These are phyloP conservation scores for Cladosporium sp. DNA, from an alignment of 2,329 filamentous ascomycete genomes.

Conservation along the genomic window DNA sequence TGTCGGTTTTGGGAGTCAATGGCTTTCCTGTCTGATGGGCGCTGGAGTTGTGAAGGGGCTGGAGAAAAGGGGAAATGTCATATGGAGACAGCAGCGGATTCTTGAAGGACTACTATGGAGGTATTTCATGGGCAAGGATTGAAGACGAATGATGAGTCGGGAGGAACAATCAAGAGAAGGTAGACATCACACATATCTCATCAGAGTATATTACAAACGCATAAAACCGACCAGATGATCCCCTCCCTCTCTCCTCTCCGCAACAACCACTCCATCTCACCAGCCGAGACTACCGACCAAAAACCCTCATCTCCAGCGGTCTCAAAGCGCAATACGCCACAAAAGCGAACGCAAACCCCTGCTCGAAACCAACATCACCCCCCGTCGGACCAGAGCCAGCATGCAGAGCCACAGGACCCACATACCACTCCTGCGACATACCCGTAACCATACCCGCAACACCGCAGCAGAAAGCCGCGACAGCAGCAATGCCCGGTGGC, in stretches of 20 bases:
- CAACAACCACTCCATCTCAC: not conserved
- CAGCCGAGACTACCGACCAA: slow-evolving; percentile 19
- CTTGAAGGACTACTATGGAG: too few species aligned
- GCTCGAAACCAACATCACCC: slow-evolving; percentile 61
- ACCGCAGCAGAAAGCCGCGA: slow-evolving; percentile 60
- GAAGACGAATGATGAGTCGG: too few species aligned
- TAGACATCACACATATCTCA: not conserved
- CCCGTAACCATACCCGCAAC: slow-evolving; percentile 63
- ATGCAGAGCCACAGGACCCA: slow-evolving; percentile 61
- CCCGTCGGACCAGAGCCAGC: slow-evolving; percentile 50
- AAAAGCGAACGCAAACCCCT: slow-evolving; percentile 59
- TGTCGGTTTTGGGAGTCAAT: too few species aligned
- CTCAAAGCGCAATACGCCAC: slow-evolving; percentile 51
- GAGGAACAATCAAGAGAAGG: too few species aligned
- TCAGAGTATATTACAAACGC: too few species aligned
- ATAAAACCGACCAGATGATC: not conserved
- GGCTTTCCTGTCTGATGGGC: too few species aligned
- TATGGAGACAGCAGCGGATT: too few species aligned
- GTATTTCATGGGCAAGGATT: too few species aligned
- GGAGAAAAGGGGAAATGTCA: too few species aligned
- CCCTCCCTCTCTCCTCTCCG: not conserved
- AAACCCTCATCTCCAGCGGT: slow-evolving; percentile 43
- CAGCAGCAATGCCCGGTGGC: slow-evolving; percentile 60
- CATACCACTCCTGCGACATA: slow-evolving; percentile 67
- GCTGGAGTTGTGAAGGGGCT: too few species aligned